These are phyloP conservation scores for Linum lewisii DNA, from an alignment of 345 rosid genomes.

Conservation along the genomic window DNA sequence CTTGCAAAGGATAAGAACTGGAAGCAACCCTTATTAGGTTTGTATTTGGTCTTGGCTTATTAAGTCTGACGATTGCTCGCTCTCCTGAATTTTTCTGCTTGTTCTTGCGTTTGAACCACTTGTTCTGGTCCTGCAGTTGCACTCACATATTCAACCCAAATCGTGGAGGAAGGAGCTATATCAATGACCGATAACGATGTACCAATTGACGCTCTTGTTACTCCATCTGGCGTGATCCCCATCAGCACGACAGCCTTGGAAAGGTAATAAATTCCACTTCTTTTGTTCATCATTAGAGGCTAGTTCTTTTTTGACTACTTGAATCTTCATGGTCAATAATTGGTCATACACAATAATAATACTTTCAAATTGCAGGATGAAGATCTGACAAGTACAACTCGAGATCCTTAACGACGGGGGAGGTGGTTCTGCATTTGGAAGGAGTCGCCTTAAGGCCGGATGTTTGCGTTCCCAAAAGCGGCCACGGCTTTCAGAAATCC, in stretches of 20 bases:
- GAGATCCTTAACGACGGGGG: too few relatives aligned
- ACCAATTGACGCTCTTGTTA: conserved; percentile 61
- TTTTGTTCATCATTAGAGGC: too few relatives aligned
- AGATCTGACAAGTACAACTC: too few relatives aligned
- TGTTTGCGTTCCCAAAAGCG: too few relatives aligned
- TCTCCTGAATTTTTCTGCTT: not conserved
- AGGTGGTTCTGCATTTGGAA: too few relatives aligned
- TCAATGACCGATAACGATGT: conserved; percentile 56
- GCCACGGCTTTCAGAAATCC: too few relatives aligned
- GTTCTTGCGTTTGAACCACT: not conserved
- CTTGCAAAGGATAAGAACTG: conserved; percentile 67
- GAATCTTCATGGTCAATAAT: too few relatives aligned
- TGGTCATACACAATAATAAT: too few relatives aligned
- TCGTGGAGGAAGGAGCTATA: conserved; percentile 58
- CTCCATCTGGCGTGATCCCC: conserved; percentile 65
- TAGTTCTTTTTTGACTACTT: too few relatives aligned
- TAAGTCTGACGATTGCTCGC: not conserved
- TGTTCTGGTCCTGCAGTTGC: conserved; percentile 51
- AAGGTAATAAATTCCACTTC: conserved; percentile 23
- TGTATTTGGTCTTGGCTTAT: not conserved
- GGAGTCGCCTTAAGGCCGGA: too few relatives aligned
- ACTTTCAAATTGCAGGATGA: too few relatives aligned
- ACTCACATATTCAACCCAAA: conserved; percentile 77
- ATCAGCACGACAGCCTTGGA: conserved; percentile 49
- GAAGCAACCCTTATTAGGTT: conserved; percentile 71